These are phyloP conservation scores for Hypoxylon perforatum DNA, from an alignment of 495 filamentous ascomycete genomes.

Conservation along the genomic window DNA sequence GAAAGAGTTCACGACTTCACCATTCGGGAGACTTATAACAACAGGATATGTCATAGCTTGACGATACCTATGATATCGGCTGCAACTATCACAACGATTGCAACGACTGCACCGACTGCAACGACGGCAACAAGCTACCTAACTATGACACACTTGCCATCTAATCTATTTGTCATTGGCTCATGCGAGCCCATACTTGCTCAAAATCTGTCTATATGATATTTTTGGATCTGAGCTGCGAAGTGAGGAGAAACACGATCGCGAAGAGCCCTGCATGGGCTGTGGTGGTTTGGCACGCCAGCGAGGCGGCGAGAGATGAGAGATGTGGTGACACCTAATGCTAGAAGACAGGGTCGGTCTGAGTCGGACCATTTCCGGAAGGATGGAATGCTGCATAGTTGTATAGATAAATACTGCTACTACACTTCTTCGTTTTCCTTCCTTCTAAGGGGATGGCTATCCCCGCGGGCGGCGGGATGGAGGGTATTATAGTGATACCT, in stretches of 20 bases:
- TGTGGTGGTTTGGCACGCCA: slow-evolving; percentile 15
- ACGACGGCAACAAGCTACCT: background rate
- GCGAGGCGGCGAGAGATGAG: slow-evolving; percentile 9
- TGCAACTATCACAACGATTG: too few relatives aligned
- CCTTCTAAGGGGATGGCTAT: slow-evolving; percentile 15
- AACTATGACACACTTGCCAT: slow-evolving; percentile 22
- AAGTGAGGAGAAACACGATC: slow-evolving; percentile 19
- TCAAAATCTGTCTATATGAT: background rate
- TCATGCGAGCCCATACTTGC: background rate
- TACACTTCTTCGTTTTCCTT: background rate
- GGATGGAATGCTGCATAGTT: slow-evolving; percentile 15
- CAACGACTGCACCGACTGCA: background rate
- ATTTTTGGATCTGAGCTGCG: slow-evolving; percentile 15
- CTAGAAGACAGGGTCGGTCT: slow-evolving; percentile 1
- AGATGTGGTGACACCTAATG: slow-evolving; percentile 30
- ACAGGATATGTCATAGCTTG: slow-evolving; percentile 1
- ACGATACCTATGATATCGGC: background rate
- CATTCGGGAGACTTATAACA: slow-evolving; percentile 24
- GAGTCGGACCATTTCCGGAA: slow-evolving; percentile 30
- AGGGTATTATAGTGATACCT: slow-evolving; percentile 17
- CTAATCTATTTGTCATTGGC: slow-evolving; percentile 27
- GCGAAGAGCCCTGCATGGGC: slow-evolving; percentile 15
- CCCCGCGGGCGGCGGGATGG: slow-evolving; percentile 30
- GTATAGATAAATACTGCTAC: slow-evolving; percentile 22
- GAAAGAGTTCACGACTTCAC: slow-evolving; percentile 3